Base-by-base conservation (phyloP, 805 yeast species). In the Saccharomycopsis oosterbeekiorum region DNA sequence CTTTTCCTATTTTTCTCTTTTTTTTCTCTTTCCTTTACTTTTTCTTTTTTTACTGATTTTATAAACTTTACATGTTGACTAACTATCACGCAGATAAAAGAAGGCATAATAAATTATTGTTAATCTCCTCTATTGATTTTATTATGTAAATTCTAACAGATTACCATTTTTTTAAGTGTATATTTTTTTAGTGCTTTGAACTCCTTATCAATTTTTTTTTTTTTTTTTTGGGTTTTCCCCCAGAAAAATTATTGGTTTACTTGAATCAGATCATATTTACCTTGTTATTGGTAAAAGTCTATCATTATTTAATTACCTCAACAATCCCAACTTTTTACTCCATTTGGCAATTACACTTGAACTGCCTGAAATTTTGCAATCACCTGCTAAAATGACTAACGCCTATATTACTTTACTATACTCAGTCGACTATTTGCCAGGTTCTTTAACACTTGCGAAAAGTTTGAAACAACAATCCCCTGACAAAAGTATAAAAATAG, bases 341-440 rank as follows among this genome's bases (percentile, higher is more conserved):
- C 34, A 29, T 29, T 6, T 29, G 6, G 6, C 6, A 29, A 29
- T 6, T 29, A 40, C 8, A 6, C 17, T 17, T 40, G 43, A n/a
- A n/a, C n/a, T 17, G 3, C n/a, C 21, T 42, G 1, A 4, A n/a
- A 2, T 19, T 19, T 42, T 42, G 4, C 15, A 21, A 21, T 14
- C n/a, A 21, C n/a, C 53, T 24, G 3, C 4, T 15, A 1, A 21
- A 47, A 51, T 60, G 59, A 47, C 62, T 24, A 62, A 67, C 59
- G 83, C 80, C n/a, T 69, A 78, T 40, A 76, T 75, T 58, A 78
- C 85, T 1, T 72, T 82, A 26, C 71, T 84, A 37, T 83, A 79
- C 68, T 75, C 80, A 29, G 70, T 78, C 17, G 75, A 76, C 42
- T 84, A 84, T 68, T 69, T 84, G 29, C 84, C 86, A 1, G 88